Base-by-base conservation (phyloP, 805 yeast genomes). In the Spathaspora girioi region DNA sequence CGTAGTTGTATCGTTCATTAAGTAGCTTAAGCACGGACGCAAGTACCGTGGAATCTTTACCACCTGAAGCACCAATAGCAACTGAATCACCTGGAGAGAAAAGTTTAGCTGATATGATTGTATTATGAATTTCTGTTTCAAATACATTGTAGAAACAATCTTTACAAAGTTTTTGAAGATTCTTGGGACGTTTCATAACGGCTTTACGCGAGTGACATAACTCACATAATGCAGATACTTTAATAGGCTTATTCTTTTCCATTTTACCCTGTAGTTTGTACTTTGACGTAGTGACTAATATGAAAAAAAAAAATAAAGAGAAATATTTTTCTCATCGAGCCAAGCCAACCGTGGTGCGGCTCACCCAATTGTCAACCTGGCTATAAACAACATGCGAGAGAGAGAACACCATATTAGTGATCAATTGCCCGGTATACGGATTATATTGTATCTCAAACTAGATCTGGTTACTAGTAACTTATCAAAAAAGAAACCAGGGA, bases 31-130 rank as follows among this genome's bases (percentile, higher is more conserved):
- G 68, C 2, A 94, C 82, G 45, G 92, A 83, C 0, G 98, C 99
- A 29, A 94, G 71, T 1, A 94, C 99, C 0, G 99, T 94, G 4
- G 97, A 89, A 66, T 94, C 99, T 62, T 94, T 94, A 49, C 99
- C 99, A 23, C 99, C 99, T 1, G 97, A 89, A 0, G 99, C 99
- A 15, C 99, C 99, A 20, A 94, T 92, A 15, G 98, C 99, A 2
- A 94, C 92, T 26, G 73, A 79, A 63, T 94, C 99, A 14, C 98
- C 98, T 0, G 71, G 76, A 20, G 81, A 66, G 61, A 94, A 94
- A 46, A 94, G 77, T 1, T 81, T 74, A 49, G 86, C 85, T 35
- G 80, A 73, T 12, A 77, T 73, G 45, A 94, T 93, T 2, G 99
- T 93, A 59, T 90, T 81, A 72, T 94, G 99, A 56, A 94, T 88